A percentile compares a stretch with the other conserved stretches of the same genome.
These are phyloP conservation scores for Beauveria sp. DNA, from an alignment of 2,329 filamentous ascomycete genomes.

Conservation along the genomic window DNA sequence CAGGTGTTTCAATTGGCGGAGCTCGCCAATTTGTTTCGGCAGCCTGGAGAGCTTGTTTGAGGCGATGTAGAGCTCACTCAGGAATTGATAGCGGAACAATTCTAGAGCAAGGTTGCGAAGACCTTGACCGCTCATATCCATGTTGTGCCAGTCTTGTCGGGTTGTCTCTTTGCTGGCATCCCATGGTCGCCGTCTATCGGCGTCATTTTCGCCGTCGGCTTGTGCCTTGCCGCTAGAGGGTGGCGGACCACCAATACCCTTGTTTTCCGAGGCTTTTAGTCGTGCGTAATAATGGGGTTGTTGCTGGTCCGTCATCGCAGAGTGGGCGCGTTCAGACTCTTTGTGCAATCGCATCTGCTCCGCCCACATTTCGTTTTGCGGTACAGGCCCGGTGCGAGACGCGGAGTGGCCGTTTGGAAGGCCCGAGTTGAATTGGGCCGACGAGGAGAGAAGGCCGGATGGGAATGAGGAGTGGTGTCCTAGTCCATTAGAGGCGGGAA, in stretches of 20 bases:
- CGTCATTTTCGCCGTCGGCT: conserved; percentile 46
- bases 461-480: conserved; percentile 34
- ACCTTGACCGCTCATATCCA: conserved; percentile 95
- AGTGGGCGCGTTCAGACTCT: conserved; percentile 64
- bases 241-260: conserved; percentile 52
- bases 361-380: conserved; percentile 69
- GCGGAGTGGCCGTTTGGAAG: conserved; percentile 51
- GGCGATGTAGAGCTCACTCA: conserved; percentile 87
- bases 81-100: conserved; percentile 81
- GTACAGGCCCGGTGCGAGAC: conserved; percentile 42
- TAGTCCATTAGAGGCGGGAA: conserved; percentile 46
- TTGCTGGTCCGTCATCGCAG: conserved; percentile 61
- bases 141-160: conserved; percentile 80
- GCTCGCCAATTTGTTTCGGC: conserved; percentile 72
- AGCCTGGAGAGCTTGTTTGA: conserved; percentile 81
- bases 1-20: conserved; percentile 74
- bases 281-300: conserved; percentile 66
- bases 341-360: conserved; percentile 78
- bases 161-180: conserved; percentile 60
- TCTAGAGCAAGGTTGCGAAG: conserved; percentile 71
- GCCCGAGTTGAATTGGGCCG: conserved; percentile 50
- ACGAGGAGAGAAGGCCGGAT: conserved; percentile 48
- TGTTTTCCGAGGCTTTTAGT: conserved; percentile 62
- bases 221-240: conserved; percentile 40
- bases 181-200: conserved; percentile 53